Evolutionary conservation across 1,284 basidiomycete genomes (phyloP), one percentile per base, ranked within the genome.

Genomic region (Apiotrichum akiyoshidainum): DNA sequence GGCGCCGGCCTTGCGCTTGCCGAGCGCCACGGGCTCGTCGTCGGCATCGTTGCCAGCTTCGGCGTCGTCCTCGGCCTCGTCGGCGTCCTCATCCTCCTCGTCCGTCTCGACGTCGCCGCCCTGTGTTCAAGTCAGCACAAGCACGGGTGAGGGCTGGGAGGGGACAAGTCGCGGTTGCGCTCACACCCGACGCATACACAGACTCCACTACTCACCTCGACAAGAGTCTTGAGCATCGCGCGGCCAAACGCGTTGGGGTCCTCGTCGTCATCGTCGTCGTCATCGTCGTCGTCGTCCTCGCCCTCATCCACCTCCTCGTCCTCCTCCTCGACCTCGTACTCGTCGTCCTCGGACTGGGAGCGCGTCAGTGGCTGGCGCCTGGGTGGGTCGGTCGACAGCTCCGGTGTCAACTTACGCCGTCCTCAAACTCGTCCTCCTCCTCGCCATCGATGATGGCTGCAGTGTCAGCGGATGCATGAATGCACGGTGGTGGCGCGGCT

Each of bases 1-100:
- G 39, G n/a, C 52, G 19, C 52, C 53, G 42, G 59, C 63, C 54
- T 66, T 67, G 46, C 63, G 61, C 54, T 67, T 65, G n/a, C 34
- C 13, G 9, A 54, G 57, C 12, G 37, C 41, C 26, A 44, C 49
- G 11, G 48, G 48, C 19, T 46, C 55, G 34, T 46, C 55, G 34
- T 57, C 51, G 40, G 51, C 37, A 12, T 22, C 54, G 7, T 31
- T 7, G 26, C 26, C 26, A 31, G 26, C 26, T 7, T 31, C 26
- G 26, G 26, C 26, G 26, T 31, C 26, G 17, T 55, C 60, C 21
- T 57, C 48, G 39, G 37, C 13, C 11, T 16, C 50, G 26, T 52
- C 51, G 40, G 40, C 40, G 41, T 44, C 41, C 10, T 61, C 57
- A 22, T 58, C 57, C 31, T 58, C 54, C 17, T 57, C 35, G 21